Conservation (phyloP, 2,329 filamentous ascomycete genomes). For the Truncatella angustata region DNA sequence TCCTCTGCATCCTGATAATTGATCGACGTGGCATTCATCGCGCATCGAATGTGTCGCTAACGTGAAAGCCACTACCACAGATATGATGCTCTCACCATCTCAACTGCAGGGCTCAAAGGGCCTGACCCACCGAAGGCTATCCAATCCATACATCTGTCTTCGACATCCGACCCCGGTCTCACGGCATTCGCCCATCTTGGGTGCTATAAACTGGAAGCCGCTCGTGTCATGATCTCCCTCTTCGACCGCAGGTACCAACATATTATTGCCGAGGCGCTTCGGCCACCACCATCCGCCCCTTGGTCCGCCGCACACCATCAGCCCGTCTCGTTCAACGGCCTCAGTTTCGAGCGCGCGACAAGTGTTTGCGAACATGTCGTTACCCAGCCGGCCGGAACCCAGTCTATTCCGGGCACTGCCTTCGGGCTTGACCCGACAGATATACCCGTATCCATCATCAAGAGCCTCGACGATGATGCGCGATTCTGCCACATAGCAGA, state of each 20-base stretch:
- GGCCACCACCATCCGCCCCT: conserved; percentile 27
- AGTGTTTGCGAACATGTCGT: conserved; percentile 30
- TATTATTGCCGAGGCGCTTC: conserved; percentile 50
- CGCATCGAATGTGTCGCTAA: too few species aligned
- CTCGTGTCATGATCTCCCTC: conserved; percentile 46
- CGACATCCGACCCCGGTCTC: conserved; percentile 34
- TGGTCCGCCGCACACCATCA: conserved; percentile 1
- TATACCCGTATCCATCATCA: conserved; percentile 27
- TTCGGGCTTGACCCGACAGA: not conserved
- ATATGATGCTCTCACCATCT: conserved; percentile 6
- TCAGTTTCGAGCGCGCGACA: conserved; percentile 26
- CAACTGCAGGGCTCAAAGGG: not conserved
- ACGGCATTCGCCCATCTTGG: conserved; percentile 51
- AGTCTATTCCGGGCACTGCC: conserved; percentile 21
- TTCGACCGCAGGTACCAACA: conserved; percentile 48
- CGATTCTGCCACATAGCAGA: conserved; percentile 23
- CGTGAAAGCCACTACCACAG: too few species aligned
- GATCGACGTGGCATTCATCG: not conserved
- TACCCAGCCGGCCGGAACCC: conserved; percentile 9
- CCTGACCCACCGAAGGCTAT: not conserved
- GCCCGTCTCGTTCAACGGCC: conserved; percentile 26
- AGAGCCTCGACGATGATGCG: conserved; percentile 30
- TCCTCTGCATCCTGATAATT: not conserved
- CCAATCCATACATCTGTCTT: not conserved
- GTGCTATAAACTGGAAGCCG: conserved; percentile 37